A percentile compares a stretch with the other conserved stretches of the same genome.
phyloP scores from a whole-genome alignment of 345 rosid genomes.

The Salix brachista region DNA sequence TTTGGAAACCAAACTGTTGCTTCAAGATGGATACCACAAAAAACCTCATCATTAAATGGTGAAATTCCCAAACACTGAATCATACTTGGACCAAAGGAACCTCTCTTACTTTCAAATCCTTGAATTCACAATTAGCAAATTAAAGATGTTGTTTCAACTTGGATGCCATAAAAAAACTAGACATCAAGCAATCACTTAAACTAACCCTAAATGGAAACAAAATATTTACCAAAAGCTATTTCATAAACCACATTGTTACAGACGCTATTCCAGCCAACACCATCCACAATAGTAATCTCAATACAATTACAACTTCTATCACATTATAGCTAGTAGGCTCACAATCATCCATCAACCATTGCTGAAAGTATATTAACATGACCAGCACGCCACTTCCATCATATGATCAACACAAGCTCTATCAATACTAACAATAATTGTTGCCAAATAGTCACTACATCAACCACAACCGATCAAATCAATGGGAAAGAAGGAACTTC shows the following conservation, averaged over 20 bases:
- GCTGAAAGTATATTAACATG: not conserved
- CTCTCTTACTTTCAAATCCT: not conserved
- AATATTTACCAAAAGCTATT: not conserved
- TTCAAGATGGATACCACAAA: not conserved
- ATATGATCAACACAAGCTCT: not conserved
- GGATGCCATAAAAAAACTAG: not conserved
- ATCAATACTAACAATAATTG: not conserved
- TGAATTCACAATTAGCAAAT: not conserved
- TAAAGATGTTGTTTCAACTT: not conserved
- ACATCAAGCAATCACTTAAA: not conserved
- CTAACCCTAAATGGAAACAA: not conserved
- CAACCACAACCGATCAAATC: not conserved
- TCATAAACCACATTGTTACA: not conserved
- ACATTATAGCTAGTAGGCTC: not conserved
- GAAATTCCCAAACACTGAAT: not conserved
- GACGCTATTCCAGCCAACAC: not conserved
- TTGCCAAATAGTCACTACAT: not conserved
- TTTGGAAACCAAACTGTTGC: not conserved
- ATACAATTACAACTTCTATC: not conserved
- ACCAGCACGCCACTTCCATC: not conserved
- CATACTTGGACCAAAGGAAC: not conserved
- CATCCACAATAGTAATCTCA: not conserved
- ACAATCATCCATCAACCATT: not conserved
- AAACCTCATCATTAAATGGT: not conserved
- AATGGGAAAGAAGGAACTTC: not conserved